A percentile compares a stretch with the other conserved stretches of the same genome.
Evolutionary conservation across 2,329 filamentous ascomycete species (phyloP).

Genomic region (Colletotrichum eremochloae): DNA sequence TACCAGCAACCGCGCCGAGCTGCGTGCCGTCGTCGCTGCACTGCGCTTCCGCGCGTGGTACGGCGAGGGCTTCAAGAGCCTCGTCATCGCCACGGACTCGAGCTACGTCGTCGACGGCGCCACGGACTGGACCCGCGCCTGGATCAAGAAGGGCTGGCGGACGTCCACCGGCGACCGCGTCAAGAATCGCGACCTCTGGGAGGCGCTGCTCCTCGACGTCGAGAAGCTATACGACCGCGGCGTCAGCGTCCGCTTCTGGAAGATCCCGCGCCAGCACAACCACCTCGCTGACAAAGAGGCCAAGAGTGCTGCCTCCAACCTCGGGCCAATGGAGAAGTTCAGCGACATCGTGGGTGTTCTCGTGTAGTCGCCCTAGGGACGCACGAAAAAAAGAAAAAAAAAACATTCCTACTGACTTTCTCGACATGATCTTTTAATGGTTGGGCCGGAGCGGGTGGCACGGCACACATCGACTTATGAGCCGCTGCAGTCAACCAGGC

Average conservation of each 20-base stretch:
- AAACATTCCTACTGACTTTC: background rate
- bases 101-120: constrained; percentile 62
- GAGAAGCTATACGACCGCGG: constrained; percentile 45
- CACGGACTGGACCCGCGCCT: constrained; percentile 57
- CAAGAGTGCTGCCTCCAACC: constrained; percentile 48
- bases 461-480: background rate
- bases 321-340: background rate
- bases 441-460: background rate
- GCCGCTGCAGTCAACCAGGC: background rate
- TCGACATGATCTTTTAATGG: background rate
- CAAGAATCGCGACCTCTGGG: constrained; percentile 67
- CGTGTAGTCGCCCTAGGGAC: background rate
- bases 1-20: constrained; percentile 67
- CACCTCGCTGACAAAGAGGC: constrained; percentile 56
- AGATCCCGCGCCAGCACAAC: constrained; percentile 60
- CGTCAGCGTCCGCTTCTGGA: constrained; percentile 56
- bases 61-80: constrained; percentile 53
- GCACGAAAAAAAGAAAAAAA: too few species aligned
- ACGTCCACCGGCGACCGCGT: constrained; percentile 52
- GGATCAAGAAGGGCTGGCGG: constrained; percentile 61
- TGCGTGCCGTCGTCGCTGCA: constrained; percentile 66
- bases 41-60: constrained; percentile 60
- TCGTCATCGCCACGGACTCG: constrained; percentile 69
- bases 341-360: background rate
- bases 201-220: constrained; percentile 58